Percentiles rank a stretch among this genome's conserved stretches.
Evolutionary conservation across 2,329 filamentous ascomycete species (phyloP).

Genomic region (Gnomoniopsis sp.): DNA sequence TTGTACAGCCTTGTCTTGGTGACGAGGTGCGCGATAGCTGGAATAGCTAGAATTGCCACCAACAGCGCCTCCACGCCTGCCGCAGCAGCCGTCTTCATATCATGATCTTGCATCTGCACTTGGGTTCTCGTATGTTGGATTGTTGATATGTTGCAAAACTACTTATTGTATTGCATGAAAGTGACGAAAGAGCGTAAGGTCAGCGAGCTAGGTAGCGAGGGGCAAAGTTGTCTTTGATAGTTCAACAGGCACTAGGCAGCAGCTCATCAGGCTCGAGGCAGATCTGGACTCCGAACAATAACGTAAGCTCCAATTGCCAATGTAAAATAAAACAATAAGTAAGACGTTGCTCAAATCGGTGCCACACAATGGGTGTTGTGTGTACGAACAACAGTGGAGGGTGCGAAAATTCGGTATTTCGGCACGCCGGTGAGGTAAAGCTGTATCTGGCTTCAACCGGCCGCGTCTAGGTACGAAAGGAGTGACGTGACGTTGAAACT

Average conservation of each 20-base stretch:
- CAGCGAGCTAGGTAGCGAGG: not conserved
- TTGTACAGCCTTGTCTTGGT: slow-evolving; percentile 13
- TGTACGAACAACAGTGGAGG: not conserved
- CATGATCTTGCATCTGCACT: slow-evolving; percentile 12
- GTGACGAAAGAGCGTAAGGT: not conserved
- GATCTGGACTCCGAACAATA: not conserved
- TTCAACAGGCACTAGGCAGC: too few species aligned
- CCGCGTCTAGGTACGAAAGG: not conserved
- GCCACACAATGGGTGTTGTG: not conserved
- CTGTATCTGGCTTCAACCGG: not conserved
- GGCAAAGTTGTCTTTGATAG: too few species aligned
- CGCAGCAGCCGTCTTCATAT: slow-evolving; percentile 3
- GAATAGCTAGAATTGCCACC: slow-evolving; percentile 19
- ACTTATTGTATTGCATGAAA: not conserved
- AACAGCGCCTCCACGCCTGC: slow-evolving; percentile 13
- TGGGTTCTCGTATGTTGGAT: not conserved
- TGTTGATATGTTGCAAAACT: not conserved
- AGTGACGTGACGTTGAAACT: not conserved
- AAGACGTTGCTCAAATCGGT: not conserved
- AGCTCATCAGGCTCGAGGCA: not conserved
- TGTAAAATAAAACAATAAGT: not conserved
- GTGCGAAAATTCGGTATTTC: not conserved
- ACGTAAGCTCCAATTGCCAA: not conserved
- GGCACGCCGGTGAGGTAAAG: not conserved
- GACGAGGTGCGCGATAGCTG: slow-evolving; percentile 18